Evolutionary conservation across 2,329 filamentous ascomycete genomes (phyloP), one percentile per base, ranked within the genome.

Genomic region (Colletotrichum destructivum): DNA sequence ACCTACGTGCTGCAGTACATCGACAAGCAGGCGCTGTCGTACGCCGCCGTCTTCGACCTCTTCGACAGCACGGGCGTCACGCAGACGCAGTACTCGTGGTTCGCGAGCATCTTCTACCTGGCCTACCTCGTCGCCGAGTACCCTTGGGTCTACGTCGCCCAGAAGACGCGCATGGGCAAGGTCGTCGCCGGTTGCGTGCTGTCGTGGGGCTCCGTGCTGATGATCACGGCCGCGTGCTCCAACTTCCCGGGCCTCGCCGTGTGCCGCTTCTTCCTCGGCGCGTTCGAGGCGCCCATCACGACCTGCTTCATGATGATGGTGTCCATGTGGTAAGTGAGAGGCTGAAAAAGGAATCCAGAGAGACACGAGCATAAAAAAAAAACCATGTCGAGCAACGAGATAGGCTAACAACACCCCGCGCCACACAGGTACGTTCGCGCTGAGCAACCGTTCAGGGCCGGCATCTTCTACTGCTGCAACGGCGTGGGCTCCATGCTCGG

Each of bases 401-500:
- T 31, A 31, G 31, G 31, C 55, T 68, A 11, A 73, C 31, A 38
- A 9, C 31, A 31, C 31, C 16, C 3, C 54, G 1, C 73, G 31
- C 8, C 8, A 35, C 31, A 35, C 69, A 38, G 81, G 81, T 88
- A 86, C 75, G 80, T 79, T 0, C 80, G 84, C 0, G 77, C 82
- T 9, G 82, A 86, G 2, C 85, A 87, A 64, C 85, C 85, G 0
- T 81, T 86, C 31, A 81, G 85, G 0, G 84, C 85, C 0, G 84
- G 85, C 0, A 73, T 85, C 2, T 75, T 75, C 56, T 75, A 76
- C 69, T 76, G 74, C 62, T 75, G 73, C 47, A 90, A 90, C 73
- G 89, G 89, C 2, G 82, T 91, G 15, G 89, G 88, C 2, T 89
- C 88, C 15, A 89, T 90, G 85, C 88, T 91, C 66, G 89, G 89